Base-by-base conservation (phyloP, 1,284 basidiomycete genomes). In the Anthracocystis panici-leucophaei region DNA sequence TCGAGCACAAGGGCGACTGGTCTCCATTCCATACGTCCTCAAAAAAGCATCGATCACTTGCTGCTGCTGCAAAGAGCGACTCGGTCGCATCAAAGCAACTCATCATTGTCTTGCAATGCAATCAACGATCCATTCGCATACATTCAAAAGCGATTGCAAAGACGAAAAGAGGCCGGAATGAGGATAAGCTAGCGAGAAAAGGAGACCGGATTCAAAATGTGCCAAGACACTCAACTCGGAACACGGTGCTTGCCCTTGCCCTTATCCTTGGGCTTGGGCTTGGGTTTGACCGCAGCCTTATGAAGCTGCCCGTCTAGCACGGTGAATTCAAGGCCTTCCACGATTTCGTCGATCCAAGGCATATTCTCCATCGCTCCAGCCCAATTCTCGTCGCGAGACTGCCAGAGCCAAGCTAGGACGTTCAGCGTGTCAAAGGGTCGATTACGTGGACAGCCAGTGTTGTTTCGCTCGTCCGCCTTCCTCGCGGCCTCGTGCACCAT, bases 201-300 rank as follows among this genome's bases (percentile, higher is more conserved):
- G 14, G 14, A 38, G 14, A 52, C 12, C 10, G 23, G 50, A 21
- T 21, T 16, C 21, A 40, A 25, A 42, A 10, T 18, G 7, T 20
- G 23, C 33, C 27, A n/a, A 23, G 16, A 10, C 10, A 23, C 38
- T 65, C 44, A 65, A 25, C 40, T 52, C 0, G 67, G 61, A 31
- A 58, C 67, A 20, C 62, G 57, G 21, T 53, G 31, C 33, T 70
- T 70, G 38, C 56, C 60, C 40, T 69, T 69, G 23, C 31, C 31
- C 10, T 33, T 33, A 12, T 12, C 14, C 35, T 38, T 14, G 5
- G 3, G 10, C 14, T 38, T 38, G 35, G 14, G 35, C 35, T 38
- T 38, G 35, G 12, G 35, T 12, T 12, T 38, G 35, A 16, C 35
- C 35, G 35, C 35, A 38, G 11, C 14, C 35, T 38, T 3, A 16